Evolutionary conservation across 2,329 filamentous ascomycete species (phyloP).

Genomic region (Talaromyces sp.): DNA sequence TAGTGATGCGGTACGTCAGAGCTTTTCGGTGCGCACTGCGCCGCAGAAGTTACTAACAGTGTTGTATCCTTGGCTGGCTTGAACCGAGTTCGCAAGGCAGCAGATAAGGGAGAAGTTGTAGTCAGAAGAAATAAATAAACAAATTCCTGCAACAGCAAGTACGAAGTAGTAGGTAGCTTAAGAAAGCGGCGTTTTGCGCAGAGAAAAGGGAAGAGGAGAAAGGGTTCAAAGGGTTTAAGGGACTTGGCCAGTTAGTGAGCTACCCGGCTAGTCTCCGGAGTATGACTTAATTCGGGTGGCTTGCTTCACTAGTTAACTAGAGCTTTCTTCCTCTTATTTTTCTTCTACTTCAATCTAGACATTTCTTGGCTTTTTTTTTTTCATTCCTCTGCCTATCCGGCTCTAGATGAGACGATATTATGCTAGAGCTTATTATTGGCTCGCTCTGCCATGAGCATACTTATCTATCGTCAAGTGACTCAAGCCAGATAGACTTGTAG

Average conservation of each 20-base stretch:
- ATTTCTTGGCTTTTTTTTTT: background rate
- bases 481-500: too few species aligned
- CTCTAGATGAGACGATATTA: too few species aligned
- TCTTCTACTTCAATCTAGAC: background rate
- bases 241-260: too few species aligned
- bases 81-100: background rate
- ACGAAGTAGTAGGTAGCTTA: too few species aligned
- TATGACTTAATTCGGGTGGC: conserved; percentile 8
- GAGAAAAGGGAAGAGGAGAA: background rate
- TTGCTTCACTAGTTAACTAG: too few species aligned
- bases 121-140: background rate
- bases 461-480: too few species aligned
- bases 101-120: background rate
- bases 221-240: too few species aligned
- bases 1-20: background rate
- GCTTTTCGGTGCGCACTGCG: background rate
- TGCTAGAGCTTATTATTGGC: too few species aligned
- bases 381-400: too few species aligned
- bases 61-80: background rate
- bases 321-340: background rate
- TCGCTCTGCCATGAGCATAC: too few species aligned
- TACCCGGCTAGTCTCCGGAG: too few species aligned
- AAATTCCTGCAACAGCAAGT: background rate
- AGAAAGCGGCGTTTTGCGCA: background rate
- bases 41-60: conserved; percentile 1